Evolutionary conservation across 306 rosid species (phyloP).

Genomic region (Senna siamea): DNA sequence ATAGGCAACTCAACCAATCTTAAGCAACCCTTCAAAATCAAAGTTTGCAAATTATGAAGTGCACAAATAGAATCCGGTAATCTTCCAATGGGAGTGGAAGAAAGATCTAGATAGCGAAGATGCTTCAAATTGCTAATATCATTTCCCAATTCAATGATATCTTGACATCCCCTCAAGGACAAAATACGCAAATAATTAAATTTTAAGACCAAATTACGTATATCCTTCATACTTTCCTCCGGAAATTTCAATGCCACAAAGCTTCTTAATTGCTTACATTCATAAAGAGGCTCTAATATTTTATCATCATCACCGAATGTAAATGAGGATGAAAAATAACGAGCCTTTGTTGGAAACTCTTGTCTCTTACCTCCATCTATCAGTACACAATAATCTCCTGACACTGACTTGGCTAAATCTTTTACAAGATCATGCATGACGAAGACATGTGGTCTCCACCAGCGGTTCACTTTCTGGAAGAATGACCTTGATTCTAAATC

Average conservation of each 20-base stretch:
- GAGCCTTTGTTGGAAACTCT: background rate
- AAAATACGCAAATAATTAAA: background rate
- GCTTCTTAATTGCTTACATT: background rate
- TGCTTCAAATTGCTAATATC: background rate
- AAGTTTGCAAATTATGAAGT: constrained; percentile 5
- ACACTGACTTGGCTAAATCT: constrained; percentile 3
- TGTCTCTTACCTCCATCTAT: background rate
- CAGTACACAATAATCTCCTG: background rate
- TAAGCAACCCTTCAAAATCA: background rate
- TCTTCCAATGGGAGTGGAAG: background rate
- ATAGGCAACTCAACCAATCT: background rate
- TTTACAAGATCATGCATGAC: constrained; percentile 11
- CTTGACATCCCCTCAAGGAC: background rate
- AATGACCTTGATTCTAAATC: background rate
- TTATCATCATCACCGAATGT: too few relatives aligned
- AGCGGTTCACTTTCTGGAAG: background rate
- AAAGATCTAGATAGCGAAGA: constrained; percentile 2
- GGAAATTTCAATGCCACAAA: background rate
- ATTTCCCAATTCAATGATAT: background rate
- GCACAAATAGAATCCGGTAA: constrained; percentile 9
- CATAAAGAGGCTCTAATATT: background rate
- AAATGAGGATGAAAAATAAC: background rate
- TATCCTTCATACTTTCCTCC: too few relatives aligned
- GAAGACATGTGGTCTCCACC: background rate
- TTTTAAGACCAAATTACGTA: background rate